Conservation (phyloP, 495 filamentous ascomycete species). For the Talaromyces ruber region DNA sequence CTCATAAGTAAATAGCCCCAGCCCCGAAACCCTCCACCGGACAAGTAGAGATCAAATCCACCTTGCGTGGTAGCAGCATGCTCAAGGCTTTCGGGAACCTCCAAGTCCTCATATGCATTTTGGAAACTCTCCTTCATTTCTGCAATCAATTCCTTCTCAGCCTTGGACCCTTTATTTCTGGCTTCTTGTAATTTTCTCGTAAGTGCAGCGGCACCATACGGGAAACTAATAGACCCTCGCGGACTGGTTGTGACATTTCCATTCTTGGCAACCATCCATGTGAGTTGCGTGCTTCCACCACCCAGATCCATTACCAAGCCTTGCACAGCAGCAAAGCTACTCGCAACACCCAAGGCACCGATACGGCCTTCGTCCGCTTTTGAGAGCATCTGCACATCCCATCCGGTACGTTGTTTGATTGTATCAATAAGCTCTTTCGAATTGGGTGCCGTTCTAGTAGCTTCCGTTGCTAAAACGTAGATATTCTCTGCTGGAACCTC, state of each 20-base stretch:
- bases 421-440: slow-evolving; percentile 53
- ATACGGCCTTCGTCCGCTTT: slow-evolving; percentile 78
- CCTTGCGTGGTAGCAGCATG: slow-evolving; percentile 28
- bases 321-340: slow-evolving; percentile 55
- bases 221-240: slow-evolving; percentile 47
- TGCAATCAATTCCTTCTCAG: slow-evolving; percentile 33
- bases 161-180: slow-evolving; percentile 20
- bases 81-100: slow-evolving; percentile 45
- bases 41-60: slow-evolving; percentile 73
- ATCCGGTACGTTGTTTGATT: slow-evolving; percentile 53
- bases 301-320: slow-evolving; percentile 85
- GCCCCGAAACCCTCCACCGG: slow-evolving; percentile 83
- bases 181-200: slow-evolving; percentile 49
- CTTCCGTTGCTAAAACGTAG: slow-evolving; percentile 78
- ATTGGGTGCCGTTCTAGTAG: slow-evolving; percentile 75
- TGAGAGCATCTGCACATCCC: slow-evolving; percentile 60
- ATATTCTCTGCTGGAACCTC: slow-evolving; percentile 55
- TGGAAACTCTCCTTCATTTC: slow-evolving; percentile 53
- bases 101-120: slow-evolving; percentile 48
- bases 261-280: slow-evolving; percentile 58
- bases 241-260: slow-evolving; percentile 44
- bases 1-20: slow-evolving; percentile 80
- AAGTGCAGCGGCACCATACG: slow-evolving; percentile 82
- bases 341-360: slow-evolving; percentile 77
- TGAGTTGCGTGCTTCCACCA: slow-evolving; percentile 86